These are phyloP conservation scores for Aspergillus spinulosporus DNA, from an alignment of 2,329 filamentous ascomycete genomes.

Conservation along the genomic window DNA sequence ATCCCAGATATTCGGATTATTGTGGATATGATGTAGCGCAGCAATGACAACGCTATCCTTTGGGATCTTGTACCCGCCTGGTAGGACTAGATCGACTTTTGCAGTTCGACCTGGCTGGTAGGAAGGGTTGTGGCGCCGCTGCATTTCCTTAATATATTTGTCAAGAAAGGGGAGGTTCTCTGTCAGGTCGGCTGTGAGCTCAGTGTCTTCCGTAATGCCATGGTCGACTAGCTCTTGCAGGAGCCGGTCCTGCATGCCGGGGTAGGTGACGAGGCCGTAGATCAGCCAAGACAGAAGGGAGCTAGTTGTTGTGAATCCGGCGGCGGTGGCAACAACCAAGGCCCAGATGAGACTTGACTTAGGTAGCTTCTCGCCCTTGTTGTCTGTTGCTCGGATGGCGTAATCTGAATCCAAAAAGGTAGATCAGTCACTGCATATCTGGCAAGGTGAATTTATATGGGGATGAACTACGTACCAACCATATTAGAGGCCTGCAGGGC, in stretches of 20 bases:
- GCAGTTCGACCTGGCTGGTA: constrained; percentile 62
- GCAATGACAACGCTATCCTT: constrained; percentile 56
- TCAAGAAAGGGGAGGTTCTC: constrained; percentile 49
- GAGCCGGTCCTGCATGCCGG: constrained; percentile 57
- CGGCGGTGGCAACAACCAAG: constrained; percentile 56
- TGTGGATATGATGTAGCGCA: constrained; percentile 48
- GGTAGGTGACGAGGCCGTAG: constrained; percentile 56
- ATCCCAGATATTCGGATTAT: constrained; percentile 59
- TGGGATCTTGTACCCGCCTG: constrained; percentile 60
- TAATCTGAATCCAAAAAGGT: constrained; percentile 46
- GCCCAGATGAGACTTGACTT: constrained; percentile 42
- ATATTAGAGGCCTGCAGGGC: constrained; percentile 42
- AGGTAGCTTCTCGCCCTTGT: constrained; percentile 57
- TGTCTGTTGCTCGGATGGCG: constrained; percentile 54
- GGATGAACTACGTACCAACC: constrained; percentile 37
- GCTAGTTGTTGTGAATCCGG: constrained; percentile 62
- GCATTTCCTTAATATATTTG: constrained; percentile 59
- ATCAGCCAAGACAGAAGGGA: constrained; percentile 61
- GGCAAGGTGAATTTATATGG: too few species aligned
- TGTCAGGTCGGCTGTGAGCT: constrained; percentile 51
- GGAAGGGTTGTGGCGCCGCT: constrained; percentile 60
- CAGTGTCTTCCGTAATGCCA: constrained; percentile 46
- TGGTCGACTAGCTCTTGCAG: constrained; percentile 60
- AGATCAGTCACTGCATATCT: not conserved
- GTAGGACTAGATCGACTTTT: constrained; percentile 57